A percentile compares a stretch with the other conserved stretches of the same genome.
Conservation (phyloP, 2,329 filamentous ascomycete genomes). For the Xylaria sp. region DNA sequence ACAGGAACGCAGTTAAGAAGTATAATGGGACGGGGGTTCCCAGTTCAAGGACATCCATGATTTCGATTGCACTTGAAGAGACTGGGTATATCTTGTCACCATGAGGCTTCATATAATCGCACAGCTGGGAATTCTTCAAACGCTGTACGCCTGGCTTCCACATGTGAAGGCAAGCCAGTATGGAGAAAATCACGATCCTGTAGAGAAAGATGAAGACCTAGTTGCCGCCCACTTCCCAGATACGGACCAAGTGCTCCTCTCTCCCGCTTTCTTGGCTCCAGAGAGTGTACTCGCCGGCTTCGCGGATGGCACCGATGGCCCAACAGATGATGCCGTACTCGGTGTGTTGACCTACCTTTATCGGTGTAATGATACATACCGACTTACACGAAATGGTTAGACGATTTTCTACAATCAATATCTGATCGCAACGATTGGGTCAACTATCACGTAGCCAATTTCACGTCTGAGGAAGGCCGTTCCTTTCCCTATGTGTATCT, state of each 20-base stretch:
- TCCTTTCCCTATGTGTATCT: constrained; percentile 36
- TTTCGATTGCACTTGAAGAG: neutral
- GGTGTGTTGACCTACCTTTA: constrained; percentile 31
- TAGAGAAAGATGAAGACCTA: constrained; percentile 37
- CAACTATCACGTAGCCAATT: constrained; percentile 36
- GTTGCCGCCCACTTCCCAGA: constrained; percentile 41
- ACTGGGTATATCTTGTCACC: neutral
- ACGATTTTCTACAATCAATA: constrained; percentile 37
- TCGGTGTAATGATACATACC: neutral
- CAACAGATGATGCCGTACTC: constrained; percentile 39
- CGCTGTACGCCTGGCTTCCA: neutral
- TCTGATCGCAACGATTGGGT: constrained; percentile 39
- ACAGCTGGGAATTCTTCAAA: constrained; percentile 6
- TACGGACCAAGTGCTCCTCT: constrained; percentile 38
- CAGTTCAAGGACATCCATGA: neutral
- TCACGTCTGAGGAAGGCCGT: constrained; percentile 41
- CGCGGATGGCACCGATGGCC: constrained; percentile 38
- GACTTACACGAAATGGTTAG: constrained; percentile 23
- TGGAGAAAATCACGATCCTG: constrained; percentile 35
- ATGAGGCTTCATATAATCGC: constrained; percentile 11
- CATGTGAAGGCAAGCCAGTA: constrained; percentile 32
- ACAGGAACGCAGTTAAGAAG: neutral
- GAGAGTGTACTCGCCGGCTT: constrained; percentile 35
- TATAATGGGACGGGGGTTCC: neutral
- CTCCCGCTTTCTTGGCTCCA: constrained; percentile 39